A percentile compares a stretch with the other conserved stretches of the same genome.
These are phyloP conservation scores for Xylariaceae sp. DNA, from an alignment of 2,329 filamentous ascomycete species.

Conservation along the genomic window DNA sequence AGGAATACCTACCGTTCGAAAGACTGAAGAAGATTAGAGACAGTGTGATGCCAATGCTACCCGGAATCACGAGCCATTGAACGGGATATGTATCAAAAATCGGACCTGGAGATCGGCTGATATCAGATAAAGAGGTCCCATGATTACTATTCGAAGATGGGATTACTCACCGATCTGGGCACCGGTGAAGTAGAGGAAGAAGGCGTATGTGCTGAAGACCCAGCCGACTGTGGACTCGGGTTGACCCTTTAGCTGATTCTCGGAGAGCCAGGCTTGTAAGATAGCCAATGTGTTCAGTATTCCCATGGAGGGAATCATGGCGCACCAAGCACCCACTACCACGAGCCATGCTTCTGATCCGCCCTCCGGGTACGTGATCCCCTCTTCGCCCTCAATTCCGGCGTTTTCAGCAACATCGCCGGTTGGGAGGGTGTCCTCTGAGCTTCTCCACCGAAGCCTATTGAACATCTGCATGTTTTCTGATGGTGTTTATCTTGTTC, in stretches of 20 bases:
- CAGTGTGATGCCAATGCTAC: conserved; percentile 10
- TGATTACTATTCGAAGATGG: neutral
- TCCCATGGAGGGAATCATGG: conserved; percentile 16
- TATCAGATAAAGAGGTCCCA: neutral
- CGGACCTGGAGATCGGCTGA: conserved; percentile 3
- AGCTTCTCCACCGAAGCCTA: neutral
- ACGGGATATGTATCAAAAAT: conserved; percentile 17
- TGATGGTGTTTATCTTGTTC: neutral
- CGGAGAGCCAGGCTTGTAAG: conserved; percentile 15
- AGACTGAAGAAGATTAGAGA: conserved; percentile 13
- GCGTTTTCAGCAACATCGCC: neutral
- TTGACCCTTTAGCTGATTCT: conserved; percentile 7
- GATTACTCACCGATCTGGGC: conserved; percentile 12
- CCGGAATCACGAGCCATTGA: conserved; percentile 8
- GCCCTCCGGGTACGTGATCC: conserved; percentile 12
- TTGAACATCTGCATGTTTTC: neutral
- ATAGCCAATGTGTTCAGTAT: conserved; percentile 15
- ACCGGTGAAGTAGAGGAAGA: conserved; percentile 17
- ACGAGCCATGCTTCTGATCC: conserved; percentile 16
- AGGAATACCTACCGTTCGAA: conserved; percentile 12
- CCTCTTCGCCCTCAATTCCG: conserved; percentile 6
- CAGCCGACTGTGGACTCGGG: conserved; percentile 12
- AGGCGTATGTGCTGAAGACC: conserved; percentile 18
- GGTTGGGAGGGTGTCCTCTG: neutral
- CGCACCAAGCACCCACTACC: conserved; percentile 14